Conservation (phyloP, 352 stramenopile genomes). For the Phytophthora europaea region DNA sequence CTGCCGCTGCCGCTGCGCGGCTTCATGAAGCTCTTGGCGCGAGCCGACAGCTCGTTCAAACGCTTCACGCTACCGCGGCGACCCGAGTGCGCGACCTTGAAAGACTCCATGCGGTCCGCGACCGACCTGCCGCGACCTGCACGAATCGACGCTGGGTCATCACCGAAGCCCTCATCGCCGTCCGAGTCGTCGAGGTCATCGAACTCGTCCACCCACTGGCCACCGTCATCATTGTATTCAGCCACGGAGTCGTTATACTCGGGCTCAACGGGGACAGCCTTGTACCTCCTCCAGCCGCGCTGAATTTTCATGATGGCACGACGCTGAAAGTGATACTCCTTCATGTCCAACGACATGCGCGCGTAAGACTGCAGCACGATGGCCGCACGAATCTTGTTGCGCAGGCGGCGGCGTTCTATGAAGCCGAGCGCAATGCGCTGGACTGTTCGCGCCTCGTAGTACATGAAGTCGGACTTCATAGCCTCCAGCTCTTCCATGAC, state of each 20-base stretch:
- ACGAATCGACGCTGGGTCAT: slow-evolving; percentile 47
- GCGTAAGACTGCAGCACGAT: slow-evolving; percentile 87
- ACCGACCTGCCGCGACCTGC: slow-evolving; percentile 55
- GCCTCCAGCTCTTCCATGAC: slow-evolving; percentile 96
- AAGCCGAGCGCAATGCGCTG: slow-evolving; percentile 88
- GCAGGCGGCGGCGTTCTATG: slow-evolving; percentile 76
- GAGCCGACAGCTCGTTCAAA: slow-evolving; percentile 77
- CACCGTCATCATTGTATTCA: slow-evolving; percentile 48
- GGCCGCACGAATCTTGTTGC: slow-evolving; percentile 69
- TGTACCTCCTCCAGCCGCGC: slow-evolving; percentile 68
- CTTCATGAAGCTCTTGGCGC: slow-evolving; percentile 82
- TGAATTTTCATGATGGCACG: slow-evolving; percentile 80
- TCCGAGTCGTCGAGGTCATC: slow-evolving; percentile 60
- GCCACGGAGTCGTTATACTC: slow-evolving; percentile 46
- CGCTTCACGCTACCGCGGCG: slow-evolving; percentile 72
- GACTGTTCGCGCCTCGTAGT: slow-evolving; percentile 89
- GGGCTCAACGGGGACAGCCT: slow-evolving; percentile 43
- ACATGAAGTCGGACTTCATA: slow-evolving; percentile 94
- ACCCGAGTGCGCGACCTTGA: slow-evolving; percentile 54
- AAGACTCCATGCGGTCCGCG: slow-evolving; percentile 73
- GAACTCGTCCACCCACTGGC: slow-evolving; percentile 60
- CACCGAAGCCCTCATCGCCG: slow-evolving; percentile 60
- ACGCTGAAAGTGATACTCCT: slow-evolving; percentile 80
- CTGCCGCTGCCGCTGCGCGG: slow-evolving; percentile 67
- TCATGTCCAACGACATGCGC: slow-evolving; percentile 80